Evolutionary conservation across 2,329 filamentous ascomycete species (phyloP).

Genomic region (Paraphoma chrysanthemicola): DNA sequence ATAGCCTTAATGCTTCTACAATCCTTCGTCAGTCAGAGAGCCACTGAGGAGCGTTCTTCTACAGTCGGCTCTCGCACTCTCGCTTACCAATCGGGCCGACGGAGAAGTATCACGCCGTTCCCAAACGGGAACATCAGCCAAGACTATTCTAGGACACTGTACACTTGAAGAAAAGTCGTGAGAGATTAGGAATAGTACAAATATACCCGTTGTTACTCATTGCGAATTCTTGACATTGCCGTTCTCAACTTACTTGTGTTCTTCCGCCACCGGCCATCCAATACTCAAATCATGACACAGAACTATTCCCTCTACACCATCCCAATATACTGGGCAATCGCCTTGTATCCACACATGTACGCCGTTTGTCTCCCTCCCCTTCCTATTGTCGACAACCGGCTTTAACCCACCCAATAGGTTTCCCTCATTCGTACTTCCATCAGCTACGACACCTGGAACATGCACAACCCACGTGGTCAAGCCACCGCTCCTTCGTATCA

Average conservation of each 20-base stretch:
- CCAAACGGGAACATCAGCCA: too few species aligned
- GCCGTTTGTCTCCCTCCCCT: slow-evolving; percentile 17
- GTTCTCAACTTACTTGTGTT: neutral
- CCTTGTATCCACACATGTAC: slow-evolving; percentile 26
- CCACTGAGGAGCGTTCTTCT: too few species aligned
- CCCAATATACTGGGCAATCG: slow-evolving; percentile 30
- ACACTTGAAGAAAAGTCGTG: too few species aligned
- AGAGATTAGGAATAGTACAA: too few species aligned
- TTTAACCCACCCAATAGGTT: neutral
- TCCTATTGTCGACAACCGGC: neutral
- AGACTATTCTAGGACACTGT: too few species aligned
- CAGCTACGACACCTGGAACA: slow-evolving; percentile 47
- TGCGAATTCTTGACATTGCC: neutral
- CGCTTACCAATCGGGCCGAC: too few species aligned
- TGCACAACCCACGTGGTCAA: slow-evolving; percentile 49
- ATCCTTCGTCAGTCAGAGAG: too few species aligned
- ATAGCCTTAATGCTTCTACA: neutral
- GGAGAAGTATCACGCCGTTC: neutral
- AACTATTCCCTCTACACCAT: slow-evolving; percentile 38
- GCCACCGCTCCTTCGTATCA: slow-evolving; percentile 38
- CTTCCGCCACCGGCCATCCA: neutral
- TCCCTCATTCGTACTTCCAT: slow-evolving; percentile 15
- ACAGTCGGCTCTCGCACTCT: too few species aligned
- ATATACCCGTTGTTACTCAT: neutral
- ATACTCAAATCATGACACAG: slow-evolving; percentile 13